Base-by-base conservation (phyloP, 2,329 filamentous ascomycete genomes). In the Nothopassalora personata region DNA sequence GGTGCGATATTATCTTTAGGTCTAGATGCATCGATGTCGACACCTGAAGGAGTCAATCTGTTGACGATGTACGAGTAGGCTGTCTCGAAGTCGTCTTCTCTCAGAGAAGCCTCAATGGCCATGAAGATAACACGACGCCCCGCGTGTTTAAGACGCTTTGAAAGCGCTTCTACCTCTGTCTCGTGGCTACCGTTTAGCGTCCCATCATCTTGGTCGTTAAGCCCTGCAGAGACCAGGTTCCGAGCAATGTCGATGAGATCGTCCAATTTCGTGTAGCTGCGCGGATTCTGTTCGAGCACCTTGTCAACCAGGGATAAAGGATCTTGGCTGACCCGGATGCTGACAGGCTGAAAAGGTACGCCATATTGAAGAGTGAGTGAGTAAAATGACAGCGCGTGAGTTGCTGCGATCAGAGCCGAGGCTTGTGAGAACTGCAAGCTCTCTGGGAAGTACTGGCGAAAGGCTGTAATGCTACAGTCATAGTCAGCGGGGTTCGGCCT, bases 11-110 rank as follows among this genome's bases (percentile, higher is more conserved):
- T 48, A 8, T 43, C 34, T 15, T 58, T 46, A 56, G 45, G 31
- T 27, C 54, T 55, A 7, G 61, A 64, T 11, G 49, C 56, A 13
- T 61, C 57, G 27, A 64, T 70, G 62, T 64, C 66, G 53, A 62
- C 70, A 62, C 59, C 72, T 13, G 71, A 68, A 6, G 72, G 74
- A 1, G 70, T 69, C 30, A 94, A 78, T 23, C 87, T 83, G 68
- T 86, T 91, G 50, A 90, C 83, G 1, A 92, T 86, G 69, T 90
- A 93, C 0, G 89, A 92, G 71, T 93, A 94, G 10, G 90, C 90
- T 0, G 90, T 94, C 70, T 95, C 90, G 61, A 94, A 94, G 70
- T 86, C 90, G 63, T 91, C 86, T 69, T 92, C 89, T 9, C 80
- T 79, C 1, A 94, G 79, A 11, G 90, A 88, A 13, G 88, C 86